Percentiles rank a stretch among this genome's conserved stretches.
phyloP scores from a whole-genome alignment of 257 asterid species.

The Coffea canephora region DNA sequence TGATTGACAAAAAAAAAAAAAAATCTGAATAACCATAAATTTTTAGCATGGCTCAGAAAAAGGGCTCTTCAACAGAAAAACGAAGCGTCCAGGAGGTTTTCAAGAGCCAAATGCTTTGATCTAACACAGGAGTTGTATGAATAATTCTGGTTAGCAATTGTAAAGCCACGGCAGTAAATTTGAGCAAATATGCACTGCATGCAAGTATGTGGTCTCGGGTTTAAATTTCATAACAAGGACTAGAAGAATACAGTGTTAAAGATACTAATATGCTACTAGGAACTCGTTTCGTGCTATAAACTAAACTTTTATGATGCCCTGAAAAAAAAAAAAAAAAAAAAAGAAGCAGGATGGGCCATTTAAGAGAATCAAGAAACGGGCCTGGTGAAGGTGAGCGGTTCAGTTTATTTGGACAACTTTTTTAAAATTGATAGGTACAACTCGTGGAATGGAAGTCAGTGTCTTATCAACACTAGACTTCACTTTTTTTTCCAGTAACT shows the following conservation, averaged over 20 bases:
- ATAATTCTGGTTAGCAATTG: too few relatives aligned
- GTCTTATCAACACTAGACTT: not conserved
- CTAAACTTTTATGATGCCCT: too few relatives aligned
- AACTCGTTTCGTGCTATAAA: not conserved
- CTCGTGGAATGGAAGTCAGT: not conserved
- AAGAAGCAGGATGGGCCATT: not conserved
- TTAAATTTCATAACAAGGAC: too few relatives aligned
- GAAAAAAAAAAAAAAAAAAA: too few relatives aligned
- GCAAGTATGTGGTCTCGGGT: not conserved
- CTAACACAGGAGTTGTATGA: not conserved
- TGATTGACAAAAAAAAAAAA: not conserved
- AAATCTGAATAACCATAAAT: not conserved
- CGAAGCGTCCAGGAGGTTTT: not conserved
- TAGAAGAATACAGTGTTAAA: not conserved
- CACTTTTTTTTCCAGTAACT: too few relatives aligned
- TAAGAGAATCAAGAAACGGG: slow-evolving; percentile 2
- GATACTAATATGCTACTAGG: too few relatives aligned
- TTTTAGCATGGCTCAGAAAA: not conserved
- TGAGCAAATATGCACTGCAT: not conserved
- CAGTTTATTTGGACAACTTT: not conserved
- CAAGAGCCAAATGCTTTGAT: not conserved
- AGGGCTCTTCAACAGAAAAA: not conserved
- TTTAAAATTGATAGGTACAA: not conserved
- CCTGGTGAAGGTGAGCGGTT: not conserved
- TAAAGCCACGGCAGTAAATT: not conserved